Base-by-base conservation (phyloP, 2,329 filamentous ascomycete species). In the Chaetomium sp. region DNA sequence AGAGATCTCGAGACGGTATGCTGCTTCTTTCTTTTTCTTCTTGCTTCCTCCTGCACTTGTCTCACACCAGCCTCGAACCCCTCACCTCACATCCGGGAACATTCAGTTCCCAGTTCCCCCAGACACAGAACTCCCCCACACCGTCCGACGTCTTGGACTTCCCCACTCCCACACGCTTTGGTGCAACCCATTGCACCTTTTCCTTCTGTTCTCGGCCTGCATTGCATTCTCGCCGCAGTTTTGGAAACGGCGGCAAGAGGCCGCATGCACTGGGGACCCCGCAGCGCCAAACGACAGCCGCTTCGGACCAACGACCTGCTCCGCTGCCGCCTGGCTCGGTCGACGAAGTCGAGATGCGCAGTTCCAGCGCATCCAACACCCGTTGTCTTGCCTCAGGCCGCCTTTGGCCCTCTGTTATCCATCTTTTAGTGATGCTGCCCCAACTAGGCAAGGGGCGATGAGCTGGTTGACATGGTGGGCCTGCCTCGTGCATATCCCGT, bases 401-500 rank as follows among this genome's bases (percentile, higher is more conserved):
- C 57, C 54, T 35, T 31, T 55, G 53, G 23, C 23, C 21, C 23
- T 61, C 35, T 31, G 49, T 19, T 29, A 42, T 68, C 62, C 65
- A 66, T 42, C 50, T 61, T 66, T 66, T 64, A 64, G 68, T 60
- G 66, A 66, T 66, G 67, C 65, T 66, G 63, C 66, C 66, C 72
- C 62, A 66, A 66, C 69, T 66, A 55, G 66, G 66, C 66, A 61
- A 69, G 68, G 68, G 67, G 70, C 71, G 77, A 77, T 79, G 79
- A 76, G 77, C 75, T 80, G 70, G 78, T 77, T 78, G 75, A 74
- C 75, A 76, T 74, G 76, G 78, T 79, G 77, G 77, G 75, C 77
- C 78, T 77, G 75, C 77, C 75, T 79, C 77, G 75, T 84, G 82
- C 83, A 84, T 81, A 80, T 82, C 80, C 81, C 81, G 81, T 83